Evolutionary conservation across 495 filamentous ascomycete genomes (phyloP).

Genomic region (Talaromyces stipitatus): DNA sequence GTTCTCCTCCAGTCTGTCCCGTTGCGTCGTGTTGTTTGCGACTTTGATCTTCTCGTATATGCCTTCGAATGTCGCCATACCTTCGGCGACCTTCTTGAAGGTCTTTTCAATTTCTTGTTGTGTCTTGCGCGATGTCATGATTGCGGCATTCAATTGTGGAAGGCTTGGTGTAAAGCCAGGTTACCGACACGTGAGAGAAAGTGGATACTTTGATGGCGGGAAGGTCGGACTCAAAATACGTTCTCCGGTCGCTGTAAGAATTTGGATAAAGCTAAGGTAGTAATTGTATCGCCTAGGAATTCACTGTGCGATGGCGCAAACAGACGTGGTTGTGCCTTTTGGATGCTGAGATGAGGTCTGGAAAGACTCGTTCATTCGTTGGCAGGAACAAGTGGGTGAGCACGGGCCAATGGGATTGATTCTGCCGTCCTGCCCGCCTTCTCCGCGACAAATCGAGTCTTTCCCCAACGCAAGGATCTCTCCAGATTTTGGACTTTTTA

Average conservation of each 20-base stretch:
- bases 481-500: no score
- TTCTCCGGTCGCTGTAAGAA: neutral
- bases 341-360: neutral
- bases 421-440: constrained; percentile 1
- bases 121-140: constrained; percentile 90
- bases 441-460: neutral
- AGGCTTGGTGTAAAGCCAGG: constrained; percentile 1
- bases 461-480: neutral
- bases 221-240: neutral
- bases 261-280: neutral
- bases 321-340: neutral
- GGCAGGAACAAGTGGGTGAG: neutral
- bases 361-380: neutral
- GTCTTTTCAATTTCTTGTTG: constrained; percentile 96
- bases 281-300: neutral
- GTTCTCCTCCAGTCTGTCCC: constrained; percentile 95
- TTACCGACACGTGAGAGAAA: neutral
- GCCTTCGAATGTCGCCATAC: constrained; percentile 82
- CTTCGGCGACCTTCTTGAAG: constrained; percentile 94
- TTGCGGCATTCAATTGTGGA: constrained; percentile 20
- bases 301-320: neutral
- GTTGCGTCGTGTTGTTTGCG: constrained; percentile 84
- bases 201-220: neutral
- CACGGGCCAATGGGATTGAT: neutral
- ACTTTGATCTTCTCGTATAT: constrained; percentile 95